These are phyloP conservation scores for Vaccinium myrtillus DNA, from an alignment of 148 eudicot genomes.

Conservation along the genomic window DNA sequence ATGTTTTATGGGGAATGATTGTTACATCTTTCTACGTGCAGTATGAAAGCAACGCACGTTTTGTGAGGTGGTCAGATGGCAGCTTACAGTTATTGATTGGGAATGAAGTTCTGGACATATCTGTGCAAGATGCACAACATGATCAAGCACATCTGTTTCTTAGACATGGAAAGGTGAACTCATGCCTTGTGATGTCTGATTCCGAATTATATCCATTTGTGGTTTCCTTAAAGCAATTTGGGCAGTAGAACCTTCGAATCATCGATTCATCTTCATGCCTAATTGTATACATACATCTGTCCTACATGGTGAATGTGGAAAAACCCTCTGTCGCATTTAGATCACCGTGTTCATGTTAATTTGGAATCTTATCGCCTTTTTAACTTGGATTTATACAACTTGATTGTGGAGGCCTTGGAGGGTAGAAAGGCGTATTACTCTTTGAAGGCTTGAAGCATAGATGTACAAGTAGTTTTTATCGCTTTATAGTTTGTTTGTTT, in stretches of 20 bases:
- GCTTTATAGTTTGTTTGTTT: neutral
- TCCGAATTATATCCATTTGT: neutral
- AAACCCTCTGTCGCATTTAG: neutral
- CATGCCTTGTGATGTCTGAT: neutral
- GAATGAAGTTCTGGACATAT: slow-evolving; percentile 96
- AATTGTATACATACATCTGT: neutral
- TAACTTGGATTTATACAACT: neutral
- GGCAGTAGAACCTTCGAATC: neutral
- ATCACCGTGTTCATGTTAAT: neutral
- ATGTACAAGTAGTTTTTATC: neutral
- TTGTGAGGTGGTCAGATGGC: slow-evolving; percentile 98
- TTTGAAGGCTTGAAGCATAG: neutral
- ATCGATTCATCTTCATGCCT: neutral
- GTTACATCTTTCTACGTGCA: slow-evolving; percentile 31
- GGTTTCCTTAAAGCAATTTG: neutral
- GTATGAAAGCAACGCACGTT: slow-evolving; percentile 97
- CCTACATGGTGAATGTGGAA: neutral
- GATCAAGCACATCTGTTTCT: slow-evolving; percentile 89
- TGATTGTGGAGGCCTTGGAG: neutral
- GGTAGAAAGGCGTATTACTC: neutral
- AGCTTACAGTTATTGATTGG: slow-evolving; percentile 86
- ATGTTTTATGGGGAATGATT: neutral
- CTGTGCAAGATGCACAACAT: slow-evolving; percentile 95
- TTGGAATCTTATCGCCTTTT: neutral
- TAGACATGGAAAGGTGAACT: slow-evolving; percentile 81